Evolutionary conservation across 2,329 filamentous ascomycete species (phyloP).

Genomic region (Ceratocystis cacaofunesta): DNA sequence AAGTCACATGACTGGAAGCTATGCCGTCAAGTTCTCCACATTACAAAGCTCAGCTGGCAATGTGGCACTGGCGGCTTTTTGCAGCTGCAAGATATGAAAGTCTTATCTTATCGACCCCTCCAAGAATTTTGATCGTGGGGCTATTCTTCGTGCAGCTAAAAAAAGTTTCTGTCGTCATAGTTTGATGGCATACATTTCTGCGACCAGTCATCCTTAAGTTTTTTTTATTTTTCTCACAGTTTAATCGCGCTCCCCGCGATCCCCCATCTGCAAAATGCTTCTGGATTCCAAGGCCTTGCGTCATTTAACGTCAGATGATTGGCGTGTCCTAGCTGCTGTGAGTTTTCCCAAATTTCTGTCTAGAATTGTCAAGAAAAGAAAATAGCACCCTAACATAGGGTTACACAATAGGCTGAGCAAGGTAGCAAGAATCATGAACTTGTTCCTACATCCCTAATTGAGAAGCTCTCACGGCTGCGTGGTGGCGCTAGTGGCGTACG

Average conservation of each 20-base stretch:
- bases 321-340: constrained; percentile 87
- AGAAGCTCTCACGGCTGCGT: constrained; percentile 65
- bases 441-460: constrained; percentile 79
- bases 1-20: constrained; percentile 13
- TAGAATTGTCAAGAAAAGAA: not conserved
- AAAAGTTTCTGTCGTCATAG: constrained; percentile 13
- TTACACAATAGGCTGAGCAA: constrained; percentile 57
- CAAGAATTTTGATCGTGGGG: constrained; percentile 13
- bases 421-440: constrained; percentile 95
- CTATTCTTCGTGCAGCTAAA: constrained; percentile 1
- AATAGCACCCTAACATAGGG: constrained; percentile 15
- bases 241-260: not conserved
- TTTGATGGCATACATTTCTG: not conserved
- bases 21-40: not conserved
- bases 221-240: not conserved
- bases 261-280: constrained; percentile 53
- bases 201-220: not conserved
- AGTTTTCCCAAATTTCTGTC: constrained; percentile 22
- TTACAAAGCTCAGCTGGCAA: not conserved
- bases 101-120: constrained; percentile 17
- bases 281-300: constrained; percentile 88
- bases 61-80: not conserved
- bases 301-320: constrained; percentile 84
- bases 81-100: not conserved
- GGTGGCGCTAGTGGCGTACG: constrained; percentile 67